Conservation (phyloP, 108 stramenopile genomes). For the Bacterosira constricta region DNA sequence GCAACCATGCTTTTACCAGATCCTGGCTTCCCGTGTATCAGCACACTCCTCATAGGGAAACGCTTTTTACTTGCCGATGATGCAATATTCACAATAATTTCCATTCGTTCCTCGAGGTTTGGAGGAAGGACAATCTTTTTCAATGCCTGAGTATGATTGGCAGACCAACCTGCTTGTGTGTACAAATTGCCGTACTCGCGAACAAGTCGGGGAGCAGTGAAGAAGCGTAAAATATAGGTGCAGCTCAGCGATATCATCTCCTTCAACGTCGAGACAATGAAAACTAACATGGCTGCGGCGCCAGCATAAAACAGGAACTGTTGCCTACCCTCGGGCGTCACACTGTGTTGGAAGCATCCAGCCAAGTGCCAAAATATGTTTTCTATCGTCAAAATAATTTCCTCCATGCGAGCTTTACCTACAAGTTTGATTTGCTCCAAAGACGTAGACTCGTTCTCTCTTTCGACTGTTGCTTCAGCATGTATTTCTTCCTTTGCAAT, state of each 20-base stretch:
- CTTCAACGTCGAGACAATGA: conserved; percentile 32
- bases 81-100: conserved; percentile 36
- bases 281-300: conserved; percentile 32
- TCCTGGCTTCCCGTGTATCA: conserved; percentile 85
- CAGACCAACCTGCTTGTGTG: neutral
- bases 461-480: conserved; percentile 52
- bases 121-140: conserved; percentile 33
- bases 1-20: conserved; percentile 90
- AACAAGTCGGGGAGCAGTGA: conserved; percentile 53
- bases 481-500: conserved; percentile 43
- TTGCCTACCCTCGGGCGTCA: conserved; percentile 37
- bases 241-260: conserved; percentile 46
- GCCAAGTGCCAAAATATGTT: conserved; percentile 44
- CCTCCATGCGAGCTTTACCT: conserved; percentile 43
- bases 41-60: conserved; percentile 74
- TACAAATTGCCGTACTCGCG: conserved; percentile 52
- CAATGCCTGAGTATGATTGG: neutral
- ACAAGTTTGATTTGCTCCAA: conserved; percentile 44
- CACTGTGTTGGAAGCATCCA: conserved; percentile 28
- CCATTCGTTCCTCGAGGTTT: conserved; percentile 32
- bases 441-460: conserved; percentile 45
- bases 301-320: conserved; percentile 51
- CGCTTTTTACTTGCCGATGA: conserved; percentile 28
- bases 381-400: conserved; percentile 47
- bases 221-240: conserved; percentile 28